Base-by-base conservation (phyloP, 2,329 filamentous ascomycete species). In the Fusarium nygamai region DNA sequence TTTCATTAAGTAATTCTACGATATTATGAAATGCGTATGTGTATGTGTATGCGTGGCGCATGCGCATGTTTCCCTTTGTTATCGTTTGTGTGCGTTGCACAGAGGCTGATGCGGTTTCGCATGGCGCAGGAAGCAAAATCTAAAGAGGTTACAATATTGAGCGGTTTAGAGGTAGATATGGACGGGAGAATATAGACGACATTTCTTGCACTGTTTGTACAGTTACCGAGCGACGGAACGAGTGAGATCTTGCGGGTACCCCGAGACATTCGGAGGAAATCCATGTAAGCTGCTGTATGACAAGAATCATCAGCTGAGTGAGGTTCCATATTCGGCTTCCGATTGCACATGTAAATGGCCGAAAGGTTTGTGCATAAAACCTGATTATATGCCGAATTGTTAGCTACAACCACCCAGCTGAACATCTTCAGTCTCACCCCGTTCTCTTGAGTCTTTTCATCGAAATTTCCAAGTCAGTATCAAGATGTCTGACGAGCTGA, bases 401-500 rank as follows among this genome's bases (percentile, higher is more conserved):
- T 22, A 24, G 20, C 20, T 56, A 14, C 39, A 58, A 6, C 7
- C 6, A 34, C 10, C 50, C 5, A 13, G 16, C 22, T 22, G 13
- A 19, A 24, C 14, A 19, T 19, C 3, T n/a, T n/a, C 14, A 29
- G 16, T 38, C 20, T 62, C 12, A 22, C 1, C 19, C 44, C 20
- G 14, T 33, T 9, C 44, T 62, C 36, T 7, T 14, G 7, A 46
- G 39, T 22, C 22, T 29, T 10, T n/a, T 22, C 22, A 5, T 24
- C 16, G 11, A n/a, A 22, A 44, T 10, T 29, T 7, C 19, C 27
- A 19, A 7, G n/a, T 7, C 20, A 29, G 8, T 31, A 27, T 54
- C 73, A 77, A 67, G 51, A 84, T 83, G 80, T 80, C 83, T 44
- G 81, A 84, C 47, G 83, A 86, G 53, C 78, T 87, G 46, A 83